Evolutionary conservation across 2,329 filamentous ascomycete species (phyloP), one percentile per base, ranked within the genome.

Genomic region (Sporothrix luriei): DNA sequence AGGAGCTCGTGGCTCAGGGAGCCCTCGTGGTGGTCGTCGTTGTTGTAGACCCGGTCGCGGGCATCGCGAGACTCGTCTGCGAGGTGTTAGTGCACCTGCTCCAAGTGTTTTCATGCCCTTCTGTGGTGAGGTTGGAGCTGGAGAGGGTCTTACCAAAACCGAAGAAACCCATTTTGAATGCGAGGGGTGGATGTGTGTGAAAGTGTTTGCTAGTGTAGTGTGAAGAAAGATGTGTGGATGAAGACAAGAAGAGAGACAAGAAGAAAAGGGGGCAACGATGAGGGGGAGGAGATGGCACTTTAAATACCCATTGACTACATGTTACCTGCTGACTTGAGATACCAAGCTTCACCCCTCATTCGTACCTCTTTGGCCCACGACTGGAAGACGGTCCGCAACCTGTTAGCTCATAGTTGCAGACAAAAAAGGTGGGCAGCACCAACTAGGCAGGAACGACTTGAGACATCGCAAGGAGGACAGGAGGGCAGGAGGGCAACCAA

Each of bases 1-100:
- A 94, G 78, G 62, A 92, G 77, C 82, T 95, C 91, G 80, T 94
- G 91, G 74, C 86, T 85, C 76, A 91, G 81, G 77, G 85, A 85
- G 75, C 85, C 83, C 80, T 91, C 81, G 81, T 91, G 84, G 43
- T 70, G 65, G 59, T 72, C n/a, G 66, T 79, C 71, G 67, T 77
- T 66, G 66, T 70, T 74, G 76, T 84, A 81, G 71, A 82, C 75
- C 73, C 82, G 74, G 71, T 84, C 78, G 74, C 81, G 82, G n/a
- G 79, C 75, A 24, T 80, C 73, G 71, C 80, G 78, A 71, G 78
- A 78, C 69, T 83, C 79, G 72, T 79, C 82, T 84, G 72, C 3
- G 38, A 49, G 7, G 16, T 33, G 52, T 66, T 33, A 66, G 48
- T 24, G 19, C 6, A 9, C 21, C n/a, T 38, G 33, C 6, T 57